These are phyloP conservation scores for Cyberlindnera mrakii DNA, from an alignment of 805 yeast species.

Conservation along the genomic window DNA sequence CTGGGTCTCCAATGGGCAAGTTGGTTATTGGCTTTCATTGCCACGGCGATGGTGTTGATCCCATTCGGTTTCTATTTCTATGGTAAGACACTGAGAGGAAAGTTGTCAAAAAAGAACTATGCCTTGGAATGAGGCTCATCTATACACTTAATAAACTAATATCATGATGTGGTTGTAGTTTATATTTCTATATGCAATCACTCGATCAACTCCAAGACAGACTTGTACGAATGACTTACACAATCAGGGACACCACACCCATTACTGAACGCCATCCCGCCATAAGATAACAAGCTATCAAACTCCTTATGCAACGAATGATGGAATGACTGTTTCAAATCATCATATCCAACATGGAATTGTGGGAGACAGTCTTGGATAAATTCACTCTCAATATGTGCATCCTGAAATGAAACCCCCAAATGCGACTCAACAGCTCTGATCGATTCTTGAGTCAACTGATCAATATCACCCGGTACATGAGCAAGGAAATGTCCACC, in stretches of 20 bases:
- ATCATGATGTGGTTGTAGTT: too few species aligned
- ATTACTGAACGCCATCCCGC: constrained; percentile 76
- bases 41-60: constrained; percentile 67
- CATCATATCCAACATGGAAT: constrained; percentile 63
- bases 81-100: constrained; percentile 59
- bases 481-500: constrained; percentile 61
- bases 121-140: not conserved
- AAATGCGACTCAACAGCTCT: constrained; percentile 33
- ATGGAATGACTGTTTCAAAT: constrained; percentile 31
- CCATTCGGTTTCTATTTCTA: constrained; percentile 68
- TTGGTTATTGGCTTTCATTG: constrained; percentile 70
- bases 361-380: constrained; percentile 72
- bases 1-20: constrained; percentile 78
- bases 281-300: constrained; percentile 42
- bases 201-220: too few species aligned
- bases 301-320: constrained; percentile 29
- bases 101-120: constrained; percentile 65
- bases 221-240: constrained; percentile 52
- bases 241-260: constrained; percentile 92
- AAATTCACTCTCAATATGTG: constrained; percentile 26
- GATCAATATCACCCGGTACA: constrained; percentile 17
- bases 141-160: not conserved
- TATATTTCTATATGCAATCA: too few species aligned
- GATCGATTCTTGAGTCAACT: constrained; percentile 19
- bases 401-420: constrained; percentile 3